A percentile compares a stretch with the other conserved stretches of the same genome.
Evolutionary conservation across 2,329 filamentous ascomycete species (phyloP).

Genomic region (Aspergillus sergii): DNA sequence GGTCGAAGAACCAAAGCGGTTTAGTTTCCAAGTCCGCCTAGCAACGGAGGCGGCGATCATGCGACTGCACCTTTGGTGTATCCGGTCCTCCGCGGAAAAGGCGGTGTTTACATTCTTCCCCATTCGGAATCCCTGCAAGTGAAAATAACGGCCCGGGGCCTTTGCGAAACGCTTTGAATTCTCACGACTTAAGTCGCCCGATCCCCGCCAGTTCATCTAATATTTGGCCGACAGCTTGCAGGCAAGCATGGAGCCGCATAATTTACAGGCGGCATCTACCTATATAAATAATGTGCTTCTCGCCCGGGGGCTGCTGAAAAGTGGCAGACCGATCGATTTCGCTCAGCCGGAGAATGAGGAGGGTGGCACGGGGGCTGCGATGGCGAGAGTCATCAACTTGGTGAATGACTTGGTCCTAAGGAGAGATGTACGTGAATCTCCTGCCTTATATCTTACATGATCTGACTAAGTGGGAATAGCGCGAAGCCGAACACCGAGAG

Average conservation of each 20-base stretch:
- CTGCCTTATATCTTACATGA: neutral
- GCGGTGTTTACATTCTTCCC: slow-evolving; percentile 49
- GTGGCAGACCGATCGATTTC: slow-evolving; percentile 72
- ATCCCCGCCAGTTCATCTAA: neutral
- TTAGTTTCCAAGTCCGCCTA: slow-evolving; percentile 13
- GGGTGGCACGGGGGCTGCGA: slow-evolving; percentile 64
- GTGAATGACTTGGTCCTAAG: slow-evolving; percentile 91
- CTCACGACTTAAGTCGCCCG: neutral
- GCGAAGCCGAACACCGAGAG: slow-evolving; percentile 87
- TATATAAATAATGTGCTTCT: slow-evolving; percentile 69
- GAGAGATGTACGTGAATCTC: slow-evolving; percentile 69
- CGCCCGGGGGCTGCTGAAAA: slow-evolving; percentile 63
- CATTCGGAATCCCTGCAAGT: slow-evolving; percentile 34
- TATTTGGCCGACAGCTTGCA: slow-evolving; percentile 24
- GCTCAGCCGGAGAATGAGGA: slow-evolving; percentile 68
- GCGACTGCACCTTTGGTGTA: slow-evolving; percentile 25
- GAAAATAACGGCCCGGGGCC: slow-evolving; percentile 15
- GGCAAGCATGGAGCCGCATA: slow-evolving; percentile 49
- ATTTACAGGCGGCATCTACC: slow-evolving; percentile 62
- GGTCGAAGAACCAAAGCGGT: neutral
- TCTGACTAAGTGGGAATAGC: slow-evolving; percentile 53
- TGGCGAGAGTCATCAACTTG: slow-evolving; percentile 86
- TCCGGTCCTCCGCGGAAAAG: slow-evolving; percentile 20
- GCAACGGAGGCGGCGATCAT: slow-evolving; percentile 18
- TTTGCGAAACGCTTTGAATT: neutral